Conservation (phyloP, 106 monocot species). For the Dendrobium huoshanense region DNA sequence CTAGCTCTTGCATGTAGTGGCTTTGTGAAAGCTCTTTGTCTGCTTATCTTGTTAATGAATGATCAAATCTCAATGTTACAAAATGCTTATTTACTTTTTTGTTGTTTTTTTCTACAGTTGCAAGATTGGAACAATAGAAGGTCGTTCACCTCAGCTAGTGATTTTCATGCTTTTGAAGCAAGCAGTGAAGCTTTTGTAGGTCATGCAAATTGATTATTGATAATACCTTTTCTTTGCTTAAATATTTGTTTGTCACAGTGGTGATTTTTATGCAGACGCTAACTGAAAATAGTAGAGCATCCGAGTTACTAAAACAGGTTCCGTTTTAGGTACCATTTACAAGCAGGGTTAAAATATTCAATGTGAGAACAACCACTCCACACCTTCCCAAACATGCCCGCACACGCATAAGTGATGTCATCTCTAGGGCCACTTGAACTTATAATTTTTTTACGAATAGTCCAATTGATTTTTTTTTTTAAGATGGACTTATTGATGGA, state of each 20-base stretch:
- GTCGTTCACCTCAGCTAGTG: constrained; percentile 51
- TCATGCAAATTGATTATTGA: constrained; percentile 41
- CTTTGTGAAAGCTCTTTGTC: background rate
- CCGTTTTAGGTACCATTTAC: constrained; percentile 95
- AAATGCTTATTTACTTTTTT: background rate
- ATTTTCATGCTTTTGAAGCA: constrained; percentile 86
- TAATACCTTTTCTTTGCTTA: background rate
- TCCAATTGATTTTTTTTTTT: background rate
- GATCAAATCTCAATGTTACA: background rate
- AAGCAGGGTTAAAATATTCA: constrained; percentile 89
- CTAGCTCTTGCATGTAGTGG: background rate
- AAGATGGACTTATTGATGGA: background rate
- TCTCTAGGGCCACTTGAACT: background rate
- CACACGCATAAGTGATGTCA: background rate
- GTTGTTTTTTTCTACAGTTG: constrained; percentile 41
- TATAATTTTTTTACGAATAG: background rate
- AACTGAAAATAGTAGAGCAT: constrained; percentile 59
- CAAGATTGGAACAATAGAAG: constrained; percentile 97
- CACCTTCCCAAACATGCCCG: background rate
- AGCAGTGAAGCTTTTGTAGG: constrained; percentile 71
- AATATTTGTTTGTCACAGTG: constrained; percentile 2
- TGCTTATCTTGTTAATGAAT: background rate
- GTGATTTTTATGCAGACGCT: constrained; percentile 42
- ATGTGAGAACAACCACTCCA: constrained; percentile 25
- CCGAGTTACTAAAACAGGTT: constrained; percentile 79